These are phyloP conservation scores for Thelonectria olida DNA, from an alignment of 2,329 filamentous ascomycete genomes.

Conservation along the genomic window DNA sequence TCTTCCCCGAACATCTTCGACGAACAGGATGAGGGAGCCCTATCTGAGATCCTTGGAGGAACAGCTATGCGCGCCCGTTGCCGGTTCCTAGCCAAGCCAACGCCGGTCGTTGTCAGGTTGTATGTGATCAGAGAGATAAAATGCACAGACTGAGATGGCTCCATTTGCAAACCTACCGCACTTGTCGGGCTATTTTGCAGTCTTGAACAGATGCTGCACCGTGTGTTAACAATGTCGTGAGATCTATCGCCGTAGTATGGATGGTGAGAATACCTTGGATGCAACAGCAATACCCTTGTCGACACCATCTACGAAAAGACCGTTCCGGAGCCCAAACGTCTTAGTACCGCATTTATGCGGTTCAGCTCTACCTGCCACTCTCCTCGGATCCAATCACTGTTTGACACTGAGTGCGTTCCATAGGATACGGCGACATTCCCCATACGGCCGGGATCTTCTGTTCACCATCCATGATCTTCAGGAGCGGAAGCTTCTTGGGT, in stretches of 20 bases:
- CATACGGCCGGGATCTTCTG: neutral
- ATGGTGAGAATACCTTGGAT: neutral
- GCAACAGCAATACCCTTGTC: neutral
- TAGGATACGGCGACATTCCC: neutral
- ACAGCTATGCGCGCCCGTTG: neutral
- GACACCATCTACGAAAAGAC: neutral
- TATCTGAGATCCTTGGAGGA: constrained; percentile 5
- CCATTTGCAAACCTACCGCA: neutral
- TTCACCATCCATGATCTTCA: neutral
- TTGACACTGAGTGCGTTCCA: neutral
- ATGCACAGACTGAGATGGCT: neutral
- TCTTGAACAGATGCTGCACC: neutral
- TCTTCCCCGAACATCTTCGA: neutral
- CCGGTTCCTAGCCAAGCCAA: neutral
- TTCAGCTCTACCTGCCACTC: neutral
- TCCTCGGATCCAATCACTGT: neutral
- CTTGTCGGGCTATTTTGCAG: neutral
- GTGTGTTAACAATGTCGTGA: neutral
- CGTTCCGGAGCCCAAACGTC: neutral
- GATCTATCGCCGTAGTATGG: neutral
- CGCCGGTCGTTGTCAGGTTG: neutral
- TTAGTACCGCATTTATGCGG: neutral
- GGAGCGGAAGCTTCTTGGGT: too few relatives aligned
- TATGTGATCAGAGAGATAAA: neutral
- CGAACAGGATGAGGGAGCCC: neutral